Percentiles rank a stretch among this genome's conserved stretches.
Evolutionary conservation across 2,329 filamentous ascomycete species (phyloP).

Genomic region (Fusarium devonianum): DNA sequence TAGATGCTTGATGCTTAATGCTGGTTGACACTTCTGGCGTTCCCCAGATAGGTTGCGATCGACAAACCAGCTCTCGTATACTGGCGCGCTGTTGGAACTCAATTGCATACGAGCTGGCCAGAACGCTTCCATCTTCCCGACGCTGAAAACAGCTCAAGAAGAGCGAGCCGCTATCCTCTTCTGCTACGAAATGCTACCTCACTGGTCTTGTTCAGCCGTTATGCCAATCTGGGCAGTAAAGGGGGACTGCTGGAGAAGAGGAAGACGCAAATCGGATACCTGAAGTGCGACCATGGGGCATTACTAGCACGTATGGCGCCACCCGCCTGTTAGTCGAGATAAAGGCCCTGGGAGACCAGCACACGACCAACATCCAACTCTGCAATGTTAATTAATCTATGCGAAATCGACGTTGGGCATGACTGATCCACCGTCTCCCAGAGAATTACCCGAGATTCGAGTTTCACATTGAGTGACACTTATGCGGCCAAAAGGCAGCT

Average conservation of each 20-base stretch:
- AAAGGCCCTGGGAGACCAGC: neutral
- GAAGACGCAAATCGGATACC: conserved; percentile 14
- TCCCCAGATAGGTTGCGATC: conserved; percentile 1
- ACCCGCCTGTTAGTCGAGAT: neutral
- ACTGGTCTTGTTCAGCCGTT: conserved; percentile 15
- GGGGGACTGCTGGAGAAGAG: conserved; percentile 2
- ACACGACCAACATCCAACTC: conserved; percentile 1
- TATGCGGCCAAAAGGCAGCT: too few species aligned
- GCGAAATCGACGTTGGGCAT: conserved; percentile 8
- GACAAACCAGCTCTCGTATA: conserved; percentile 6
- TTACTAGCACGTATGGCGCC: conserved; percentile 31
- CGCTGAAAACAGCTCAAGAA: neutral
- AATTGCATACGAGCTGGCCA: neutral
- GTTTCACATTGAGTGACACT: neutral
- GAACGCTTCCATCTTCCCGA: neutral
- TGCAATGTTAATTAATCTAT: conserved; percentile 2
- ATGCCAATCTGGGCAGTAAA: conserved; percentile 13
- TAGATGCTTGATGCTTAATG: conserved; percentile 15
- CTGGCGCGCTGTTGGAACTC: too few species aligned
- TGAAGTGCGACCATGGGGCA: conserved; percentile 22
- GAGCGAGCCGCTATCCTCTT: too few species aligned
- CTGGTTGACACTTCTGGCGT: conserved; percentile 4
- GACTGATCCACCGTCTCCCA: conserved; percentile 3
- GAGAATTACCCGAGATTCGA: neutral
- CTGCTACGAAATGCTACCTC: neutral